Percentiles rank a stretch among this genome's conserved stretches.
These are phyloP conservation scores for Eremothecium gossypii DNA, from an alignment of 1,139 yeast genomes.

Conservation along the genomic window DNA sequence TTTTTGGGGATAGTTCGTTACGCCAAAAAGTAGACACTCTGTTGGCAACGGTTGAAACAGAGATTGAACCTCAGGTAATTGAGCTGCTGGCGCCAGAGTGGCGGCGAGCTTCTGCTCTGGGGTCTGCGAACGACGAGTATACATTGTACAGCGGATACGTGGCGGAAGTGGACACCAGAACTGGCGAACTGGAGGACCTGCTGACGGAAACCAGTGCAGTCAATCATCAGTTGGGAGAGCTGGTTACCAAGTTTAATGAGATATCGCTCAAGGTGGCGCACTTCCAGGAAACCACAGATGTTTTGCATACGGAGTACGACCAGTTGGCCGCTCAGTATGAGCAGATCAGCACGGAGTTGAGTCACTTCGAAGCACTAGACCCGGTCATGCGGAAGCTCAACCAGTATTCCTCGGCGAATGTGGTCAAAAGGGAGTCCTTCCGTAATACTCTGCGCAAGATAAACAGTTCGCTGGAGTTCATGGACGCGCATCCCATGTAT, in stretches of 20 bases:
- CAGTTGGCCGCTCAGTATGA: slow-evolving; percentile 38
- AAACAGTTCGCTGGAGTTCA: slow-evolving; percentile 49
- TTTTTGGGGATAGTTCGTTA: neutral
- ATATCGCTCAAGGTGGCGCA: slow-evolving; percentile 14
- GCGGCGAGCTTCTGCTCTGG: too few species aligned
- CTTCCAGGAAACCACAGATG: slow-evolving; percentile 29
- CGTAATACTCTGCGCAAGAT: slow-evolving; percentile 45
- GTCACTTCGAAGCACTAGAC: slow-evolving; percentile 62
- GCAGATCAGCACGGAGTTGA: slow-evolving; percentile 45
- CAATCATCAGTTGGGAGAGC: neutral
- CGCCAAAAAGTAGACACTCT: neutral
- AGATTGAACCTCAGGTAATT: too few species aligned
- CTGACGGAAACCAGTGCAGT: slow-evolving; percentile 4
- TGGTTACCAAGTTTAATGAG: slow-evolving; percentile 2
- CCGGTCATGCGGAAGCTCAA: slow-evolving; percentile 59
- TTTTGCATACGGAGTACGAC: slow-evolving; percentile 43
- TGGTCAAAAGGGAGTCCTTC: slow-evolving; percentile 52
- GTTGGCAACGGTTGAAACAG: too few species aligned
- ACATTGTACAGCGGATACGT: neutral
- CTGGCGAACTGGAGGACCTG: neutral
- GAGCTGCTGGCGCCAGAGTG: too few species aligned
- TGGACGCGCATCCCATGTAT: slow-evolving; percentile 42
- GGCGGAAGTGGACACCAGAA: neutral
- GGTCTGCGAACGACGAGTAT: neutral
- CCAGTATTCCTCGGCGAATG: slow-evolving; percentile 40